Conservation (phyloP, 2,329 filamentous ascomycete genomes). For the Herpomyces periplanetae region DNA sequence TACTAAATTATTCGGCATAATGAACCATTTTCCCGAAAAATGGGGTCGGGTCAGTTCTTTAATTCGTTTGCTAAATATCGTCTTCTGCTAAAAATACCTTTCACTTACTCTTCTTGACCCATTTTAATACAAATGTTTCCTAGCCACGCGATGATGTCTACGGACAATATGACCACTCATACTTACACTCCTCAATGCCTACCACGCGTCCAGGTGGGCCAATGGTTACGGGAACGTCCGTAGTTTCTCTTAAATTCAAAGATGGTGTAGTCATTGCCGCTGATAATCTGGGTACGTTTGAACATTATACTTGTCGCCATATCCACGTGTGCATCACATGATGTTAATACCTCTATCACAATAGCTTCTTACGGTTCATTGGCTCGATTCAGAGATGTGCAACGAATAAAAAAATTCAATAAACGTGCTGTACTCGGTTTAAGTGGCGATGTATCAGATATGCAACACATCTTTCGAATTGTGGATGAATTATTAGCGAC, state of each 20-base stretch:
- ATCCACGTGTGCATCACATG: neutral
- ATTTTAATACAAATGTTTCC: constrained; percentile 3
- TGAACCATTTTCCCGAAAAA: constrained; percentile 23
- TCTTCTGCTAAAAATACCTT: constrained; percentile 4
- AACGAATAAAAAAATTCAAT: constrained; percentile 67
- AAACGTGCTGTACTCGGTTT: constrained; percentile 53
- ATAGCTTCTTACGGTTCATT: constrained; percentile 84
- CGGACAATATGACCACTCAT: constrained; percentile 57
- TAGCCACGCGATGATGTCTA: constrained; percentile 83
- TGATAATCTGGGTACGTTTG: constrained; percentile 45
- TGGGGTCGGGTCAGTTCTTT: constrained; percentile 18
- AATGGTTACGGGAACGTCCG: constrained; percentile 81
- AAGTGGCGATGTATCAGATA: constrained; percentile 86
- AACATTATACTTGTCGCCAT: constrained; percentile 1
- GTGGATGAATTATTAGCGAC: constrained; percentile 50
- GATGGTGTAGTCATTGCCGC: constrained; percentile 84
- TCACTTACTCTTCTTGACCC: constrained; percentile 8
- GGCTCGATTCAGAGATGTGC: constrained; percentile 80
- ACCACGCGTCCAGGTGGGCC: constrained; percentile 21
- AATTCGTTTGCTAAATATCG: constrained; percentile 3
- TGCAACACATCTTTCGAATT: constrained; percentile 88
- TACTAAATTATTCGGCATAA: constrained; percentile 8
- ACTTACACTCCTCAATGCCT: too few relatives aligned
- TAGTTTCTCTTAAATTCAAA: constrained; percentile 76
- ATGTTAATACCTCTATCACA: constrained; percentile 3